Evolutionary conservation across 352 stramenopile species (phyloP).

Genomic region (Aphanomyces invadans): DNA sequence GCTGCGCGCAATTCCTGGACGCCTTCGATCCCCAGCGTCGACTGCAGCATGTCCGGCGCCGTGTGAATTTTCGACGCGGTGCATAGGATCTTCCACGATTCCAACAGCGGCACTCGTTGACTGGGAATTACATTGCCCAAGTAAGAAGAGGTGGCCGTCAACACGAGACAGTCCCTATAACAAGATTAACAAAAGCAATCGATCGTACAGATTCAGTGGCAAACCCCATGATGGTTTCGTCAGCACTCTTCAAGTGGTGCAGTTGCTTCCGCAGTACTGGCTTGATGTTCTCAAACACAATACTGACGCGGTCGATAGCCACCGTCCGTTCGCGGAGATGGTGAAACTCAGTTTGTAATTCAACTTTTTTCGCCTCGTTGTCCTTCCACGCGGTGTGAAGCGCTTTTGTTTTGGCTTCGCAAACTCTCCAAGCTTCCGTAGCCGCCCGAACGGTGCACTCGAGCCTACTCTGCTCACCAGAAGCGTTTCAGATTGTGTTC

Average conservation of each 20-base stretch:
- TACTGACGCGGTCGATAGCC: conserved; percentile 11
- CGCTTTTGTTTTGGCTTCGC: conserved; percentile 34
- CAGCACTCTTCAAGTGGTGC: neutral
- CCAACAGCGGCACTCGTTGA: conserved; percentile 22
- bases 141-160: conserved; percentile 15
- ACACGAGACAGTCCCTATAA: conserved; percentile 11
- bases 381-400: conserved; percentile 38
- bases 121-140: neutral
- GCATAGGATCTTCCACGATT: conserved; percentile 31
- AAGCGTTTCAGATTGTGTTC: no score
- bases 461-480: conserved; percentile 39
- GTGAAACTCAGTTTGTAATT: conserved; percentile 24
- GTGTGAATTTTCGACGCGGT: conserved; percentile 25
- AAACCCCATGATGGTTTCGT: conserved; percentile 3
- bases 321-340: neutral
- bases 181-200: no score
- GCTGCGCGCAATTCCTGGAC: conserved; percentile 10
- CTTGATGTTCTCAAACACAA: conserved; percentile 21
- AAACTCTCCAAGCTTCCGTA: conserved; percentile 28
- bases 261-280: conserved; percentile 6
- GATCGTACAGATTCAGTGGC: neutral
- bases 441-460: conserved; percentile 11
- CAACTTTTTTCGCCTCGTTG: conserved; percentile 38
- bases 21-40: conserved; percentile 30
- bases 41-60: conserved; percentile 29